Base-by-base conservation (phyloP, 1,284 basidiomycete genomes). In the Nidula niveotomentosa region DNA sequence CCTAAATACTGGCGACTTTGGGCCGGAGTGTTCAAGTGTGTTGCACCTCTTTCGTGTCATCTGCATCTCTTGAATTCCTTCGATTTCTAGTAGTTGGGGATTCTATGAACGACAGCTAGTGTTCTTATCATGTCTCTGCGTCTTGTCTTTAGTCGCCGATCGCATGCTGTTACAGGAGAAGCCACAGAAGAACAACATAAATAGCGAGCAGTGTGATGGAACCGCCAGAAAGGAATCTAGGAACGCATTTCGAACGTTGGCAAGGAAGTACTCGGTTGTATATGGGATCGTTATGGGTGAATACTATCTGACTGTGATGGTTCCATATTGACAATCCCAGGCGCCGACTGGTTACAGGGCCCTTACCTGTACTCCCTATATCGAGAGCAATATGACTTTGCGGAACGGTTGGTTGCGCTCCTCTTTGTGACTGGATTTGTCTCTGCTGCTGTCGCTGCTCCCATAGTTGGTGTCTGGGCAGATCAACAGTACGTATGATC, bases 341-440 rank as follows among this genome's bases (percentile, higher is more conserved):
- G 82, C 54, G 85, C 88, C 55, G 88, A 90, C 65, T 90, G 88
- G 88, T 73, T 90, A n/a, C 87, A 90, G 66, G 88, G 88, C 0
- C 88, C 88, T 23, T 90, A 90, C 60, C 75, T 89, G 0, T 90
- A 90, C 63, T 87, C 85, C 17, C 71, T 90, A 0, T 90, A 90
- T 65, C 76, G 77, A 49, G 85, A 89, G 49, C 85, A 90, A 62
- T 89, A 90, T 58, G 71, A 66, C 3, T 84, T 85, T 62, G 72
- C 84, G 0, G 86, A 89, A 63, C 72, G 83, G 36, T 68, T 81
- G 23, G 86, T 91, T 8, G 87, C 87, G 1, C 64, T 85, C 17
- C 72, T 90, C 34, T 90, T 90, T 61, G 86, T 90, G 8, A 86
- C 84, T 0, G 88, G 88, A 0, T 90, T 90, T 66, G 63, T 88